Conservation (phyloP, 306 rosid genomes). For the Castanospermum australe region DNA sequence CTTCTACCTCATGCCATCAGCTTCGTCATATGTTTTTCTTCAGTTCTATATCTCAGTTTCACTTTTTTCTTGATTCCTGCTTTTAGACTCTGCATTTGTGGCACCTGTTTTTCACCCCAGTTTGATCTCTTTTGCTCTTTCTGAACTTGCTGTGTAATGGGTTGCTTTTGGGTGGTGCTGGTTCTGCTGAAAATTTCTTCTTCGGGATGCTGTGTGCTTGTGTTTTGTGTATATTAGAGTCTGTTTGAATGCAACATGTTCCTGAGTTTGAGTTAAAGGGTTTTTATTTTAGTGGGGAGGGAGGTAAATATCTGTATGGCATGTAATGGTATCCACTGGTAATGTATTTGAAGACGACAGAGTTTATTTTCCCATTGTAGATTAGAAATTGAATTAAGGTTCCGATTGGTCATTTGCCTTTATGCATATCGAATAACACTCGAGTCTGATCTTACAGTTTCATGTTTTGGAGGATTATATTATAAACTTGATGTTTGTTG, state of each 20-base stretch:
- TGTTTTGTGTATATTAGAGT: neutral
- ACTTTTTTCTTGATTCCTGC: too few relatives aligned
- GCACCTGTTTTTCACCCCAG: neutral
- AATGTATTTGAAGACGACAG: neutral
- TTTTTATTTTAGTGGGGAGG: neutral
- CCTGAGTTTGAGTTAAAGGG: neutral
- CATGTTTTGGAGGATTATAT: neutral
- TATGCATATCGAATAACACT: neutral
- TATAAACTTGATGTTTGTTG: neutral
- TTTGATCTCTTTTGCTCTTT: neutral
- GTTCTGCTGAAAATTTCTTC: neutral
- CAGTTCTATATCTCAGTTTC: too few relatives aligned
- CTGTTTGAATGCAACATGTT: neutral
- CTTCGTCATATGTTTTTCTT: too few relatives aligned
- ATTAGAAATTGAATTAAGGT: neutral
- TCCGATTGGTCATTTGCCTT: neutral
- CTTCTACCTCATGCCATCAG: neutral
- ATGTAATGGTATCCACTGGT: neutral
- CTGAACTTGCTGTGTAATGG: neutral
- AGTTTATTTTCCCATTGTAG: neutral
- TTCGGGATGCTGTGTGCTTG: neutral
- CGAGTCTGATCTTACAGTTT: neutral
- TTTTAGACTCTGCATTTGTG: too few relatives aligned
- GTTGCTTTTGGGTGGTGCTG: neutral
- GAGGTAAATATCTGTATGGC: neutral